Conservation (phyloP, 2,329 filamentous ascomycete species). For the Pyrenochaeta sp. region DNA sequence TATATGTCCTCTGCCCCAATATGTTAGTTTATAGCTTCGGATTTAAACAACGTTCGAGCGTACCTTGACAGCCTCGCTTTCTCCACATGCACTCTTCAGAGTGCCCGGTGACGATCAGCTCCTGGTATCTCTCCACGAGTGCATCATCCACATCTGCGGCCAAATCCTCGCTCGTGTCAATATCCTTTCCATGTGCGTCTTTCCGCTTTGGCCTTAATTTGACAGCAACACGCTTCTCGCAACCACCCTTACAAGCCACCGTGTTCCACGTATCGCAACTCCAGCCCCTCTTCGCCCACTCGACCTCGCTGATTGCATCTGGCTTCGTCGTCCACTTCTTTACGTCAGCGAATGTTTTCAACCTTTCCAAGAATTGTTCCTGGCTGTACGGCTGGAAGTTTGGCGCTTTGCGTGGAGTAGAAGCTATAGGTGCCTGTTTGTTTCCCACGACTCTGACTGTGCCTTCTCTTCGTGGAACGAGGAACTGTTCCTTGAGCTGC, state of each 20-base stretch:
- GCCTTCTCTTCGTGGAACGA: conserved; percentile 34
- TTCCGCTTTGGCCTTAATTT: conserved; percentile 70
- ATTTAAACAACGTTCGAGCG: conserved; percentile 20
- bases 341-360: conserved; percentile 89
- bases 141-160: conserved; percentile 63
- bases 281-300: conserved; percentile 96
- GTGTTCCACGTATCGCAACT: conserved; percentile 76
- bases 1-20: conserved; percentile 66
- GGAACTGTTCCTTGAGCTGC: conserved; percentile 43
- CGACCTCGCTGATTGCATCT: conserved; percentile 82
- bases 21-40: conserved; percentile 19
- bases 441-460: conserved; percentile 44
- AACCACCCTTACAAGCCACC: conserved; percentile 82
- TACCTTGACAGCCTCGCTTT: conserved; percentile 86
- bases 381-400: conserved; percentile 90
- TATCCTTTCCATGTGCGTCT: conserved; percentile 48
- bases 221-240: conserved; percentile 83
- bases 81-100: conserved; percentile 86
- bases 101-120: conserved; percentile 78
- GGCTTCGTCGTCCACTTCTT: conserved; percentile 96
- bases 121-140: conserved; percentile 78
- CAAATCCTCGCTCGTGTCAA: conserved; percentile 62
- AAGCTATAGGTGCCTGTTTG: conserved; percentile 32
- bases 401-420: conserved; percentile 55
- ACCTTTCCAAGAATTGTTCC: conserved; percentile 77